These are phyloP conservation scores for Jamesozyma spencerorum DNA, from an alignment of 805 yeast genomes.

Conservation along the genomic window DNA sequence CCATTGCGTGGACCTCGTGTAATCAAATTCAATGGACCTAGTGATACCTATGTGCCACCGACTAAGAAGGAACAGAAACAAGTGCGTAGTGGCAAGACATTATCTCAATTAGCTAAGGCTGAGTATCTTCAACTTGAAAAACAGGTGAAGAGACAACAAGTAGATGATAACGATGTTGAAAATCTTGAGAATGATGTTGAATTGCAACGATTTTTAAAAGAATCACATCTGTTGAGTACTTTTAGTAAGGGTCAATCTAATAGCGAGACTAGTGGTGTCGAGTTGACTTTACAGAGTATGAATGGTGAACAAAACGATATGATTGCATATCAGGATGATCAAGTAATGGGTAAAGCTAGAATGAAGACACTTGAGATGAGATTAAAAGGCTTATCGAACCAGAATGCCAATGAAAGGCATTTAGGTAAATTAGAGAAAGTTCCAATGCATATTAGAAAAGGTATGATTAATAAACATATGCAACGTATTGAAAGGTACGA, in stretches of 20 bases:
- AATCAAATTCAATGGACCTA: constrained; percentile 22
- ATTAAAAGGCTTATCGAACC: constrained; percentile 39
- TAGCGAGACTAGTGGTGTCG: constrained; percentile 50
- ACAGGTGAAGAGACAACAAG: constrained; percentile 25
- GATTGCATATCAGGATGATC: constrained; percentile 32
- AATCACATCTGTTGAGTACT: constrained; percentile 55
- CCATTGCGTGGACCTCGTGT: constrained; percentile 14
- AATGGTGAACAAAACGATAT: constrained; percentile 25
- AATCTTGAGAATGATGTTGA: constrained; percentile 64
- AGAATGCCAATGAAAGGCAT: constrained; percentile 35
- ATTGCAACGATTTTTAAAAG: constrained; percentile 57
- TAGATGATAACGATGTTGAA: constrained; percentile 35
- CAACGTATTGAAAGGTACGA: constrained; percentile 49
- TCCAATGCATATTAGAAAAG: constrained; percentile 85
- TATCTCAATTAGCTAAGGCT: constrained; percentile 27
- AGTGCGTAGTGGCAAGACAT: constrained; percentile 51
- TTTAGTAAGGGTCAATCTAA: constrained; percentile 18
- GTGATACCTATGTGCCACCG: constrained; percentile 21
- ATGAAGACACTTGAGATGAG: constrained; percentile 54
- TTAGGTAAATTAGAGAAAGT: constrained; percentile 51
- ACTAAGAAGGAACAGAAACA: constrained; percentile 43
- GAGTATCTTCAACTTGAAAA: constrained; percentile 13
- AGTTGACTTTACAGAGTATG: constrained; percentile 51
- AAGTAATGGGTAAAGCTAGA: constrained; percentile 61
- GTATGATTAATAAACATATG: constrained; percentile 56